Percentiles rank a stretch among this genome's conserved stretches.
phyloP scores from a whole-genome alignment of 1,139 yeast species.

The Debaryomyces udenii region DNA sequence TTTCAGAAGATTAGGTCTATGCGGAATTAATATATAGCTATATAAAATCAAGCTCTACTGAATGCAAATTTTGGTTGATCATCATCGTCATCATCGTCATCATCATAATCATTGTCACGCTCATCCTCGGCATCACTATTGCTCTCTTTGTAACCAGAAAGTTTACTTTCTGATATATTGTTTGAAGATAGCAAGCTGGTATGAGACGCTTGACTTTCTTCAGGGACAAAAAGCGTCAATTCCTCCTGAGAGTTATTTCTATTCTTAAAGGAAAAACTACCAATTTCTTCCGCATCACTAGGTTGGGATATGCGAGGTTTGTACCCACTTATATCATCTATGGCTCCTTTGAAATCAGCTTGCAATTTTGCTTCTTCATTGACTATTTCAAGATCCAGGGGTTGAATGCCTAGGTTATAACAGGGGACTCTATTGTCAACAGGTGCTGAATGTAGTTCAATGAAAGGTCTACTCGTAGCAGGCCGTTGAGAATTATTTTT shows the following conservation, averaged over 20 bases:
- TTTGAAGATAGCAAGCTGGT: too few relatives aligned
- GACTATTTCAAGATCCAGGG: conserved; percentile 11
- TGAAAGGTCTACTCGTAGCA: conserved; percentile 27
- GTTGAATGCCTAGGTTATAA: conserved; percentile 8
- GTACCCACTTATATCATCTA: conserved; percentile 28
- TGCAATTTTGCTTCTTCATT: conserved; percentile 15
- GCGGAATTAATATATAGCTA: conserved; percentile 34
- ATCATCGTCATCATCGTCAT: conserved; percentile 37
- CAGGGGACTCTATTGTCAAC: conserved; percentile 19
- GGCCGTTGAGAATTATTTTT: conserved; percentile 29
- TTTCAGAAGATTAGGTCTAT: conserved; percentile 50
- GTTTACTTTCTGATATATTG: conserved; percentile 2
- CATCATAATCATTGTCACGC: conserved; percentile 27
- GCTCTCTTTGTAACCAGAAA: conserved; percentile 2
- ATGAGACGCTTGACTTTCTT: conserved; percentile 12
- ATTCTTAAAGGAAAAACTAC: conserved; percentile 4
- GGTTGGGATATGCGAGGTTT: conserved; percentile 14
- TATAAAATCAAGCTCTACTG: conserved; percentile 12
- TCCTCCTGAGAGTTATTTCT: background rate
- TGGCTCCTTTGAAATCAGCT: conserved; percentile 30
- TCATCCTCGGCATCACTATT: conserved; percentile 5
- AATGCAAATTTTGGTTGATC: conserved; percentile 46
- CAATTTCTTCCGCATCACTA: conserved; percentile 14
- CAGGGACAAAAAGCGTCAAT: conserved; percentile 16
- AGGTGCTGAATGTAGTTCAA: conserved; percentile 26